These are phyloP conservation scores for Haberlea rhodopensis DNA, from an alignment of 257 asterid species.

Conservation along the genomic window DNA sequence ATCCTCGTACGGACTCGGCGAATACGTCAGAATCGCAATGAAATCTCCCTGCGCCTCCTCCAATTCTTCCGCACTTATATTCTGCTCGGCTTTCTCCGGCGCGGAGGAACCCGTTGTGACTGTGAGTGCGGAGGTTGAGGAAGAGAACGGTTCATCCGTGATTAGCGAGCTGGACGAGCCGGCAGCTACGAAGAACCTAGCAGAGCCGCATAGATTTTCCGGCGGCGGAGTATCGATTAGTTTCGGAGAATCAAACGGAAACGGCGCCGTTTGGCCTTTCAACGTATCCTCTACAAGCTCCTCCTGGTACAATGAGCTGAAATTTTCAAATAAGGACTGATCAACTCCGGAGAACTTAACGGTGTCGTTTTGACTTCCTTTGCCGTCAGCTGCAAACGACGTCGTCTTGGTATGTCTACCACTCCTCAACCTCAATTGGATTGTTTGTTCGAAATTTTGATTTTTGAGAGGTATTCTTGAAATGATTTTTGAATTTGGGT, in stretches of 20 bases:
- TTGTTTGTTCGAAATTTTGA: constrained; percentile 28
- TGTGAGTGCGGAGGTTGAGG: constrained; percentile 16
- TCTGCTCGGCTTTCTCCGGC: no score
- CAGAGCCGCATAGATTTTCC: constrained; percentile 22
- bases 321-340: constrained; percentile 60
- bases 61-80: neutral
- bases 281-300: constrained; percentile 32
- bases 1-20: constrained; percentile 49
- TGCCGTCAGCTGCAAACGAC: constrained; percentile 26
- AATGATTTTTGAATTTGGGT: constrained; percentile 39
- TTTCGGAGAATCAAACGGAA: constrained; percentile 34
- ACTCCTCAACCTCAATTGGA: constrained; percentile 21
- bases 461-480: constrained; percentile 41
- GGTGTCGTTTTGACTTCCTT: constrained; percentile 23
- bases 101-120: constrained; percentile 13
- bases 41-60: constrained; percentile 37
- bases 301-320: constrained; percentile 48
- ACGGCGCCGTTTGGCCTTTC: constrained; percentile 18
- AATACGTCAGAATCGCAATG: constrained; percentile 47
- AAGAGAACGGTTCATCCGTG: constrained; percentile 22
- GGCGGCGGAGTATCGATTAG: constrained; percentile 36
- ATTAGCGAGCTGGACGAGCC: constrained; percentile 32
- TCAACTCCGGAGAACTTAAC: constrained; percentile 60
- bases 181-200: constrained; percentile 25
- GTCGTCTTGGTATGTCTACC: constrained; percentile 41